Evolutionary conservation across 1,284 basidiomycete species (phyloP), one percentile per base, ranked within the genome.

Genomic region (Sporisorium scitamineum): DNA sequence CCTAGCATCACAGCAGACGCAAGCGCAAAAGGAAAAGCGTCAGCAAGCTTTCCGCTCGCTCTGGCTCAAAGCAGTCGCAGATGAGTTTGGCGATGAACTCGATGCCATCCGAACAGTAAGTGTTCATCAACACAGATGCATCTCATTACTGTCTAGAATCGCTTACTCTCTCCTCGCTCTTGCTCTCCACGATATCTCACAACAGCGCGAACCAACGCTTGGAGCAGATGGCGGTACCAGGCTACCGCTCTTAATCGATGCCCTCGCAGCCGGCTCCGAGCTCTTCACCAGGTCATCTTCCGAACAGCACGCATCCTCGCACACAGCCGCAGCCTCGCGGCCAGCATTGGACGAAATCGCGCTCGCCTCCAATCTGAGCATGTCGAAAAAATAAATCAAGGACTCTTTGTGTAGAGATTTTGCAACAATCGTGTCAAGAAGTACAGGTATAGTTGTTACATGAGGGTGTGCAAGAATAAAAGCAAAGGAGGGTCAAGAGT

Each of bases 71-170:
- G 45, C 71, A 0, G 61, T 81, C n/a, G 78, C 80, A 22, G 72
- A 81, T 24, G 75, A 78, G 24, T 81, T 81, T 53, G 80, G 70
- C 11, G 72, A 76, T 29, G 78, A 81, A 27, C 69, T 81, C 26
- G 80, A 81, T 29, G 50, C 72, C 0, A 65, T 81, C 42, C 75
- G 80, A 16, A 76, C 54, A 8, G 71, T 74, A 53, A 58, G 71
- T 65, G 8, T 10, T 13, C 16, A 13, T 18, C 27, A 26, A 26
- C 9, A 18, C 48, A n/a, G 18, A 11, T 9, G n/a, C 27, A 18
- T 41, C 9, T 20, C 18, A 5, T 32, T 47, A 13, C 5, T 26
- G n/a, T 44, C 3, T 7, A 14, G 11, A 27, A 48, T 54, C 20
- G 47, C 61, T 16, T 52, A 66, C 44, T 39, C 50, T 24, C 56